phyloP scores from a whole-genome alignment of 495 filamentous ascomycete species.

The Penicillium fimorum region DNA sequence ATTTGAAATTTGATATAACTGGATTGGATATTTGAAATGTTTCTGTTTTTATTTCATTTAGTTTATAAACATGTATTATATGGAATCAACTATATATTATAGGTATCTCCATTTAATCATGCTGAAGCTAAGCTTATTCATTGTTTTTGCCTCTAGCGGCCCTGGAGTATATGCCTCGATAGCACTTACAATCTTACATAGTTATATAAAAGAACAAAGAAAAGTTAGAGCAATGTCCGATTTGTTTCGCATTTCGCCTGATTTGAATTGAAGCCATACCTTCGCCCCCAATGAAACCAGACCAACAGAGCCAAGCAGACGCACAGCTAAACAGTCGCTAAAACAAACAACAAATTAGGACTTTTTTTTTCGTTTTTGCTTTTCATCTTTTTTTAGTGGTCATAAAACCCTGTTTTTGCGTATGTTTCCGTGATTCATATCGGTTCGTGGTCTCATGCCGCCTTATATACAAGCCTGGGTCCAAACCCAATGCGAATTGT shows the following conservation, averaged over 20 bases:
- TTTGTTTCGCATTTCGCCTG: slow-evolving; percentile 1
- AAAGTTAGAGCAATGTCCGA: neutral
- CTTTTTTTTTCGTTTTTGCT: slow-evolving; percentile 3
- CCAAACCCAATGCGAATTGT: slow-evolving; percentile 7
- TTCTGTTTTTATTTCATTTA: neutral
- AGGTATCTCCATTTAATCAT: neutral
- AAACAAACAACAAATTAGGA: slow-evolving; percentile 5
- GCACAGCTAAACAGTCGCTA: slow-evolving; percentile 1
- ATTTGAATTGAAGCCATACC: slow-evolving; percentile 4
- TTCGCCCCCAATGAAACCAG: neutral
- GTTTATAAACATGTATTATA: neutral
- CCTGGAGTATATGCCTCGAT: neutral
- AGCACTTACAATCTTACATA: neutral
- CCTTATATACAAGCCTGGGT: slow-evolving; percentile 12
- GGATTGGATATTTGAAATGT: no score
- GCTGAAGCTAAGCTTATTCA: neutral
- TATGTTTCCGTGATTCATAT: slow-evolving; percentile 3
- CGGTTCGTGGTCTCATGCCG: slow-evolving; percentile 12
- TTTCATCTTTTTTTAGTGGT: slow-evolving; percentile 1
- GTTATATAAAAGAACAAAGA: neutral
- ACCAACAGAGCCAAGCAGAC: neutral
- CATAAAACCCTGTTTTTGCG: neutral
- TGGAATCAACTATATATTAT: neutral
- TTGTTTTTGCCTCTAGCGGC: neutral
- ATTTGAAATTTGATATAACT: neutral